A percentile compares a stretch with the other conserved stretches of the same genome.
phyloP scores from a whole-genome alignment of 2,329 filamentous ascomycete species.

The Sporothrix euskadiensis region DNA sequence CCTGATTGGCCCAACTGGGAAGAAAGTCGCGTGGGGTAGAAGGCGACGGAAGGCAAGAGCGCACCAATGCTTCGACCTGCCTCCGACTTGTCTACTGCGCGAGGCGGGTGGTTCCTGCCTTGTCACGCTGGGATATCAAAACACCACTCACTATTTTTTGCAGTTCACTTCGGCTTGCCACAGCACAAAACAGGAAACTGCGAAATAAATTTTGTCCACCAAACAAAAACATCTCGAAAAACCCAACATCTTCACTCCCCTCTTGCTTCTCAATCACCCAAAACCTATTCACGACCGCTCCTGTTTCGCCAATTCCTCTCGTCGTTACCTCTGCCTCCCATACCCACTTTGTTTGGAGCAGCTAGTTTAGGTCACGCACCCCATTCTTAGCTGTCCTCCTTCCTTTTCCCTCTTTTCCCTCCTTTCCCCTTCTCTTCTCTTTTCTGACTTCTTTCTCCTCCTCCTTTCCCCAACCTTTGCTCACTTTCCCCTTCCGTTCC shows the following conservation, averaged over 20 bases:
- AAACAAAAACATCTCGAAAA: not conserved
- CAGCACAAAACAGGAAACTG: not conserved
- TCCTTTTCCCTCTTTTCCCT: constrained; percentile 18
- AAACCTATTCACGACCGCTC: not conserved
- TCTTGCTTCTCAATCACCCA: not conserved
- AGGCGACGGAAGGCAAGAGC: constrained; percentile 30
- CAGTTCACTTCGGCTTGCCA: not conserved
- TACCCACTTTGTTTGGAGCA: constrained; percentile 15
- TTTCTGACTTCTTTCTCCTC: not conserved
- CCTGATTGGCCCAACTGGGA: constrained; percentile 30
- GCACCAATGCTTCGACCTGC: not conserved
- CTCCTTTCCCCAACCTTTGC: constrained; percentile 1
- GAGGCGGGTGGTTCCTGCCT: constrained; percentile 13
- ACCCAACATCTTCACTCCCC: not conserved
- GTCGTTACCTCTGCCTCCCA: constrained; percentile 5
- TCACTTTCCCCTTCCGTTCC: not conserved
- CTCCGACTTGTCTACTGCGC: not conserved
- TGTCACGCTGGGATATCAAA: not conserved
- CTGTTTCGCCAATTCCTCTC: not conserved
- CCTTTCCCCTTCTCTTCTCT: not conserved
- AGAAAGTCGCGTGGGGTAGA: constrained; percentile 32
- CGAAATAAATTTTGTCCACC: not conserved
- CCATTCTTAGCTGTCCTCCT: constrained; percentile 15
- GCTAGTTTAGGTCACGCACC: constrained; percentile 25
- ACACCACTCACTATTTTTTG: not conserved